Base-by-base conservation (phyloP, 371 early-diverging fungal genomes). In the Lichtheimia ornata region DNA sequence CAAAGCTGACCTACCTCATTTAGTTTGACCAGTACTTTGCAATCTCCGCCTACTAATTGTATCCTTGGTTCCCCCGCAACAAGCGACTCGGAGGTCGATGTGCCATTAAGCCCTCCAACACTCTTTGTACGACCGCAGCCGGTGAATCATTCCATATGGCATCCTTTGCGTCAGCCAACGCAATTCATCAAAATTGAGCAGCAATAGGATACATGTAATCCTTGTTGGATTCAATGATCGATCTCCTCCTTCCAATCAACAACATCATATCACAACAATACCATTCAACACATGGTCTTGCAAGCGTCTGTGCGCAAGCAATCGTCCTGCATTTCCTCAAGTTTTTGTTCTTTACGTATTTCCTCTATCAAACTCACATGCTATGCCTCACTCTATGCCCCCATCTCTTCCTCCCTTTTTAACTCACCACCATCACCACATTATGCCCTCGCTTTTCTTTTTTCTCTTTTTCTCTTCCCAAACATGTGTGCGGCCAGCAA, bases 51-150 rank as follows among this genome's bases (percentile, higher is more conserved):
- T 25, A 14, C 53, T 25, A 14, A 50, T 47, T n/a, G 41, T 18
- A 51, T 42, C 25, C 56, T 50, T 24, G 43, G 42, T 28, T 63
- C 63, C 53, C 63, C 63, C 50, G 40, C 56, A 22, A 63, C 57
- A 27, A 63, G 57, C 50, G 61, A 61, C 50, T 61, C 61, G 42
- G 61, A 61, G 30, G 54, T 53, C 35, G 61, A 61, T 47, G 54
- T 61, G 5, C 63, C 63, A 22, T 54, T 54, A n/a, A 63, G 63
- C 35, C 63, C 63, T 12, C 63, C 63, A 18, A 52, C 50, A 25
- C 43, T 43, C 22, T 28, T 59, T n/a, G 52, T 59, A 5, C 60
- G 60, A 52, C 60, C 60, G 25, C 60, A 59, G 17, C 60, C 60
- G 7, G 60, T 59, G 51, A 47, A 59, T 24, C 53, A 59, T 59